Conservation (phyloP, 2,329 filamentous ascomycete species). For the Colletotrichum sp. region DNA sequence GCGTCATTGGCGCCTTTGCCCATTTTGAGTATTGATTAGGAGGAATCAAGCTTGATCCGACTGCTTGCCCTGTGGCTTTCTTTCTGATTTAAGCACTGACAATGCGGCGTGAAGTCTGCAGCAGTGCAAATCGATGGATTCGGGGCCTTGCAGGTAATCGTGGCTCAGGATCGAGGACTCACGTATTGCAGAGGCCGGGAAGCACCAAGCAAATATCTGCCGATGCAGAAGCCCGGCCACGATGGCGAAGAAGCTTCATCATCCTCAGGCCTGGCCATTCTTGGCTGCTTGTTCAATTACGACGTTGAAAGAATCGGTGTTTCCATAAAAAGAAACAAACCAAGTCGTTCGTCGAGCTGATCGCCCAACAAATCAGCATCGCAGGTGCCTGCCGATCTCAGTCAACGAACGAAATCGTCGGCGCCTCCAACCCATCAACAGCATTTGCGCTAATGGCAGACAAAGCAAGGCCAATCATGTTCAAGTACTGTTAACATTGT, state of each 20-base stretch:
- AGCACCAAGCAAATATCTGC: neutral
- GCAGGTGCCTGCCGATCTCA: neutral
- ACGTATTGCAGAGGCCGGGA: too few species aligned
- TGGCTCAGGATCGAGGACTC: neutral
- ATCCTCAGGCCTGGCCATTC: neutral
- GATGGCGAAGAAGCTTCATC: constrained; percentile 1
- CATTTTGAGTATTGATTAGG: neutral
- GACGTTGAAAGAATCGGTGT: neutral
- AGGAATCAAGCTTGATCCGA: neutral
- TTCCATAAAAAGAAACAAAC: neutral
- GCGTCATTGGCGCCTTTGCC: neutral
- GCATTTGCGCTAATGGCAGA: rapidly evolving
- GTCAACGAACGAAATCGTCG: neutral
- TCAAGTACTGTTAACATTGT: neutral
- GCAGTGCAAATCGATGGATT: neutral
- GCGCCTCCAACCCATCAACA: neutral
- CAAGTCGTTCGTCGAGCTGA: neutral
- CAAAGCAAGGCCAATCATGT: neutral
- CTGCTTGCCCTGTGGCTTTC: neutral
- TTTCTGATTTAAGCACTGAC: neutral
- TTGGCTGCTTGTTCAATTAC: neutral
- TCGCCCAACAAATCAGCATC: neutral
- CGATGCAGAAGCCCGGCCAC: neutral
- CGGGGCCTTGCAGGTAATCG: neutral
- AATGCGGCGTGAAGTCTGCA: neutral